Base-by-base conservation (phyloP, 78 protist species). In the Polysphondylium violaceum region DNA sequence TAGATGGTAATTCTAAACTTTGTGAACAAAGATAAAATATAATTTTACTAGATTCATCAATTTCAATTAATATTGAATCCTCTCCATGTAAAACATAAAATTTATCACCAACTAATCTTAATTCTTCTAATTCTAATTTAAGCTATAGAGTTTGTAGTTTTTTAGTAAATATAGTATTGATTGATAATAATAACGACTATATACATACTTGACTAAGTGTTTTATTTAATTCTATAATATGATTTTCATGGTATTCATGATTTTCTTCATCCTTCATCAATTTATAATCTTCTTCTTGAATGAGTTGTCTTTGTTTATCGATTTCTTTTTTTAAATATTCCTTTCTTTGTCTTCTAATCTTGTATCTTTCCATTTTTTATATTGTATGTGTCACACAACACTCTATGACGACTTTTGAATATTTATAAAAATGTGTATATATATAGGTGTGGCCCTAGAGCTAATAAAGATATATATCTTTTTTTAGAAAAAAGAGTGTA, bases 221-320 rank as follows among this genome's bases (percentile, higher is more conserved):
- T 16, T 81, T 67, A 56, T 81, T 81, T 41, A 81, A 29, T 41
- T 81, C 78, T 12, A 81, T 81, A 31, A 81, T 56, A 69, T 63
- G 67, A 44, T 81, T 59, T 40, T 81, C 90, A 23, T 35, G 25
- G 12, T 36, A 11, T 14, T 61, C 53, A 4, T 65, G 27, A 27
- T 33, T 55, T 8, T 56, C 38, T 12, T 74, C 65, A 4, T 69
- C 56, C 21, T 27, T 36, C 81, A 81, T 81, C 23, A 67, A 31
- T 21, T 72, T 81, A 41, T 27, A 81, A 58, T 81, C 90, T 36
- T 69, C 79, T 69, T 81, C 77, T 69, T 81, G 90, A 29, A 81
- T 81, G 33, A 58, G 25, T 6, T 53, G 14, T 59, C 90, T 67
- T 33, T 69, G 77, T 31, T 19, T 41, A 17, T 81, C 90, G 5